Base-by-base conservation (phyloP, 2,329 filamentous ascomycete genomes). In the Trichoderma arundinaceum region DNA sequence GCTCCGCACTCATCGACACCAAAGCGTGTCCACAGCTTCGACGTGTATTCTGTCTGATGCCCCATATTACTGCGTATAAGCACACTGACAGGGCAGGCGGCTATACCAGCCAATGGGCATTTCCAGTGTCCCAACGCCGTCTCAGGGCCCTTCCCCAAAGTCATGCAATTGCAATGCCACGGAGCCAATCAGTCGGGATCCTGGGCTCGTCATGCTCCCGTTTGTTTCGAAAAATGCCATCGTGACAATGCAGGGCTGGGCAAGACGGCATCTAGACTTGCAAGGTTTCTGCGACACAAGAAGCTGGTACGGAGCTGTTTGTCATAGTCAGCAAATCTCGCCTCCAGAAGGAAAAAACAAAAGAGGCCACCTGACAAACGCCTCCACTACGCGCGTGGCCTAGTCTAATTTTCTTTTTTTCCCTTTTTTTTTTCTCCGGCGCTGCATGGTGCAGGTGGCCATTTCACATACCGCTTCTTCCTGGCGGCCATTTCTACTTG, bases 351-450 rank as follows among this genome's bases (percentile, higher is more conserved):
- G 43, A 15, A 54, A 33, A 38, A 2, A 33, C 13, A 46, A 57
- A 64, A 56, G 28, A 33, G 61, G n/a, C 53, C 62, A 65, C 53
- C 62, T 65, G 62, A 65, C 54, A 65, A 65, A 39, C 54, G 62
- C 62, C 62, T 65, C 62, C 62, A 65, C 62, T 58, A 64, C 46
- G 54, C 22, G 44, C 53, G 41, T 57, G 44, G 51, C 19, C 51
- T 64, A 64, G 62, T 17, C 44, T 58, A 28, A 39, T 33, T 65
- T 59, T 38, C 41, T 52, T 61, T 43, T 52, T 59, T 54, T 49
- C 13, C 17, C 35, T 33, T 49, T 35, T 43, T 44, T 62, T 58
- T 52, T 58, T 65, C 44, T 48, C 51, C 58, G 58, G 22, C 38
- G 33, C 32, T 53, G 22, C 53, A 13, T 57, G 33, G 28, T 57